Conservation (phyloP, 495 filamentous ascomycete species). For the Astrothelium macrocarpum region DNA sequence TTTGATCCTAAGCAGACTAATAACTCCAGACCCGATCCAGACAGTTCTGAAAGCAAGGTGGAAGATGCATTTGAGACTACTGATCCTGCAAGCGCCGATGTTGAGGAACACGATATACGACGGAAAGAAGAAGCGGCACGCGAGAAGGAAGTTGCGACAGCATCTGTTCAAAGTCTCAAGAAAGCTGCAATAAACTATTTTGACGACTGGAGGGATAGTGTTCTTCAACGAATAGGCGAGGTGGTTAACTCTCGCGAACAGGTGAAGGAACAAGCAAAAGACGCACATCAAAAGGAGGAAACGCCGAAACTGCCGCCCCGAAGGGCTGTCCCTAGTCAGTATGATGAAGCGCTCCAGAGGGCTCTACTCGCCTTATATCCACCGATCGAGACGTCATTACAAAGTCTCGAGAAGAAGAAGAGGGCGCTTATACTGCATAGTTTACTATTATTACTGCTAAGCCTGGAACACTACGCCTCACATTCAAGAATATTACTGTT, state of each 20-base stretch:
- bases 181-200: constrained; percentile 44
- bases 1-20: constrained; percentile 32
- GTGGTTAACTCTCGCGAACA: constrained; percentile 51
- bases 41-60: not conserved
- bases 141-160: constrained; percentile 26
- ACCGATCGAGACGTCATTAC: constrained; percentile 23
- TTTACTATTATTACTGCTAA: constrained; percentile 29
- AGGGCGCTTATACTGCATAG: constrained; percentile 30
- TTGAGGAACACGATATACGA: constrained; percentile 20
- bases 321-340: constrained; percentile 16
- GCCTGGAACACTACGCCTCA: constrained; percentile 32
- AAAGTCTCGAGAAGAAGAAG: constrained; percentile 24
- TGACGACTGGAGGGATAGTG: constrained; percentile 54
- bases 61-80: constrained; percentile 7
- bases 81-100: constrained; percentile 24
- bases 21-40: constrained; percentile 12
- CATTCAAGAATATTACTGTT: constrained; percentile 33
- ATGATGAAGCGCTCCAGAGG: constrained; percentile 20
- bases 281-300: constrained; percentile 15
- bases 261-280: constrained; percentile 21
- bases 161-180: constrained; percentile 31
- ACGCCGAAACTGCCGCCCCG: constrained; percentile 11
- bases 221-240: constrained; percentile 54
- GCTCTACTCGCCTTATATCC: constrained; percentile 28
- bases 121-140: constrained; percentile 16